Evolutionary conservation across 1,284 basidiomycete genomes (phyloP).

Genomic region (Thelephora terrestris): DNA sequence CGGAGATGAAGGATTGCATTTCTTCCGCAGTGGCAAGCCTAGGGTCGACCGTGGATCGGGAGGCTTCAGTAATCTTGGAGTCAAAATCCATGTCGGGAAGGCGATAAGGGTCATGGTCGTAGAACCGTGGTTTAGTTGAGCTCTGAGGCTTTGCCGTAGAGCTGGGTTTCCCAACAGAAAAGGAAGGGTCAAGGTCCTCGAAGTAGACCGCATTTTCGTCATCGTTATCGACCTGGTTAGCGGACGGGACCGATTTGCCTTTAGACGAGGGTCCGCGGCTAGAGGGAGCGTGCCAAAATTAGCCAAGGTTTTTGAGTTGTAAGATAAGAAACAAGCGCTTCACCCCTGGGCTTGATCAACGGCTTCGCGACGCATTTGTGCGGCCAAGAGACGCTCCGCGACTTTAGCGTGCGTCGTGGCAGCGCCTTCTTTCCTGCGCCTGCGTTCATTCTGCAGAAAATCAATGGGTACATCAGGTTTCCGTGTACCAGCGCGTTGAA

Average conservation of each 20-base stretch:
- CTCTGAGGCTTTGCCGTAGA: constrained; percentile 34
- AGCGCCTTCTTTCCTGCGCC: constrained; percentile 81
- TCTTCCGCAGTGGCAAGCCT: constrained; percentile 92
- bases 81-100: constrained; percentile 68
- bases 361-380: constrained; percentile 88
- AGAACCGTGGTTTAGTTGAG: constrained; percentile 39
- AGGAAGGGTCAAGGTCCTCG: constrained; percentile 69
- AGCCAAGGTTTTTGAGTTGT: background rate
- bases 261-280: constrained; percentile 27
- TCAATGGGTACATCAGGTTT: background rate
- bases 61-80: constrained; percentile 47
- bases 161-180: constrained; percentile 22
- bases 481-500: background rate
- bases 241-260: constrained; percentile 24
- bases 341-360: constrained; percentile 56
- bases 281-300: background rate
- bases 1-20: constrained; percentile 81
- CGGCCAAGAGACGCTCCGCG: constrained; percentile 87
- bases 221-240: constrained; percentile 33
- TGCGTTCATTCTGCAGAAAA: constrained; percentile 61
- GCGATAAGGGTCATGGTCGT: constrained; percentile 77
- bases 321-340: constrained; percentile 9
- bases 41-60: constrained; percentile 58
- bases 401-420: constrained; percentile 74
- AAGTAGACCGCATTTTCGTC: constrained; percentile 73